Conservation (phyloP, 2,329 filamentous ascomycete species). For the Talaromyces sp. region DNA sequence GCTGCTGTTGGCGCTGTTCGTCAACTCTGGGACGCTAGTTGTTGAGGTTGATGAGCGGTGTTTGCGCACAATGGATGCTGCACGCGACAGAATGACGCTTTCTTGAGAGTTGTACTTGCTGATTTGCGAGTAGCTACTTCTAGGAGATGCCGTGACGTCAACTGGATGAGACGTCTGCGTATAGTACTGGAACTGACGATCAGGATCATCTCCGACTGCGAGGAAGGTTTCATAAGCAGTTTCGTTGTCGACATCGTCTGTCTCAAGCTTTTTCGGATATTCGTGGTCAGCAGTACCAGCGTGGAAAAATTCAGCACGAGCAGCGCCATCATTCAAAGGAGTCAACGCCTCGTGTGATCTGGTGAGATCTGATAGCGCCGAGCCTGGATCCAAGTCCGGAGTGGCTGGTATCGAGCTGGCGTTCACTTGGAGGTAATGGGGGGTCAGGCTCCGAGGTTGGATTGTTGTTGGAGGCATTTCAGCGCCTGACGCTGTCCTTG, state of each 20-base stretch:
- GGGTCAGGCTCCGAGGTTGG: conserved; percentile 18
- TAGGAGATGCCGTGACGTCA: conserved; percentile 38
- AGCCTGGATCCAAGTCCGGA: conserved; percentile 34
- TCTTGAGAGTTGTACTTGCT: conserved; percentile 58
- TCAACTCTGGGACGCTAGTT: conserved; percentile 44
- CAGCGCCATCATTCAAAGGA: conserved; percentile 29
- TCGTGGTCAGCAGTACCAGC: conserved; percentile 22
- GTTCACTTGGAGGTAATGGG: conserved; percentile 19
- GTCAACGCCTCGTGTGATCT: conserved; percentile 29
- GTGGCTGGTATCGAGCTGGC: conserved; percentile 28
- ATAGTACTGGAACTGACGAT: conserved; percentile 48
- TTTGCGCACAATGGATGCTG: conserved; percentile 46
- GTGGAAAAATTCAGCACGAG: conserved; percentile 25
- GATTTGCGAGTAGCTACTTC: conserved; percentile 51
- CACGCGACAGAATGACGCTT: conserved; percentile 52
- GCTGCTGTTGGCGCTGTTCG: conserved; percentile 41
- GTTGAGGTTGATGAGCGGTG: conserved; percentile 48
- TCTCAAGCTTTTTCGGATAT: conserved; percentile 34
- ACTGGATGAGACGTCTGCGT: conserved; percentile 43
- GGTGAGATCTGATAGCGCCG: conserved; percentile 30
- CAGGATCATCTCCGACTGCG: conserved; percentile 44
- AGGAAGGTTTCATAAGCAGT: conserved; percentile 41
- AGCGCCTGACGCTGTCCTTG: conserved; percentile 21
- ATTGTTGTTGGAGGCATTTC: neutral
- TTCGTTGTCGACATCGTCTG: conserved; percentile 33